phyloP scores from a whole-genome alignment of 345 rosid species.

The Gossypium bickii region DNA sequence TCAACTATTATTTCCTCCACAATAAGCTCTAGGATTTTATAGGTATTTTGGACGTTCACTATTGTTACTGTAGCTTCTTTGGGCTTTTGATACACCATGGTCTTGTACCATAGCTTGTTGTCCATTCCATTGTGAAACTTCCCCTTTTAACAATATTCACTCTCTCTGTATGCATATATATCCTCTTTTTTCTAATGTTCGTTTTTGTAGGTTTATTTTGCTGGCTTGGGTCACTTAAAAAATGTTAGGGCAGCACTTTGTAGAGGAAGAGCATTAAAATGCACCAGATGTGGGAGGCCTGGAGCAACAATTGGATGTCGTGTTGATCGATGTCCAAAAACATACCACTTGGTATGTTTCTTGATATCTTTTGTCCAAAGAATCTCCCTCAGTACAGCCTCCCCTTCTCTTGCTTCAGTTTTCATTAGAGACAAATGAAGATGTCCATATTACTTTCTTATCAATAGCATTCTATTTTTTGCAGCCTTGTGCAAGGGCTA shows the following conservation, averaged over 20 bases:
- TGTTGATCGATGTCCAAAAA: slow-evolving; percentile 94
- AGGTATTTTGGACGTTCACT: not conserved
- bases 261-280: slow-evolving; percentile 91
- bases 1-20: not conserved
- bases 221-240: slow-evolving; percentile 94
- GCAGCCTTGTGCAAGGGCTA: slow-evolving; percentile 98
- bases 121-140: not conserved
- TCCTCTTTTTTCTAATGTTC: not conserved
- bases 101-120: not conserved
- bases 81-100: not conserved
- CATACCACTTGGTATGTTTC: slow-evolving; percentile 88
- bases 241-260: slow-evolving; percentile 93
- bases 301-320: slow-evolving; percentile 99
- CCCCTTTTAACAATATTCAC: not conserved
- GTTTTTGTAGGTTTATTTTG: slow-evolving; percentile 83
- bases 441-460: slow-evolving; percentile 17
- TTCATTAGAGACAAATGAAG: slow-evolving; percentile 13
- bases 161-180: slow-evolving; percentile 12
- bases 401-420: not conserved
- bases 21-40: no score
- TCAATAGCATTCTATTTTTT: slow-evolving; percentile 26
- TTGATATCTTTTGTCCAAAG: slow-evolving; percentile 10
- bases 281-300: slow-evolving; percentile 93
- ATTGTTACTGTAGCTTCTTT: not conserved
- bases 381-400: not conserved